These are phyloP conservation scores for Kregervanrija delftensis DNA, from an alignment of 805 yeast genomes.

Conservation along the genomic window DNA sequence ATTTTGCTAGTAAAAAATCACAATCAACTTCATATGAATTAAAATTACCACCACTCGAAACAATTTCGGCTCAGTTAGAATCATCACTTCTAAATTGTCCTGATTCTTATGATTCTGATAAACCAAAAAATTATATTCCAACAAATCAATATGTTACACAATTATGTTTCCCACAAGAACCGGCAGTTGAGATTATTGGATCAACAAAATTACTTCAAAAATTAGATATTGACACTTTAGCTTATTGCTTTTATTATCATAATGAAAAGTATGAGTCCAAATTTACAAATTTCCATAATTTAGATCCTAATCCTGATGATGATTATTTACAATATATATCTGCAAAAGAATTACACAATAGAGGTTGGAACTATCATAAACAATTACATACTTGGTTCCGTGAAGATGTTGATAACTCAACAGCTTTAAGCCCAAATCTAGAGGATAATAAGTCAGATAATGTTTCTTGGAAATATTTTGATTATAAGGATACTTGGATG, in stretches of 20 bases:
- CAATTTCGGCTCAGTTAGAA: constrained; percentile 57
- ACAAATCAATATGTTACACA: constrained; percentile 84
- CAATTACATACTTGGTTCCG: constrained; percentile 77
- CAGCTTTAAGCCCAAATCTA: constrained; percentile 10
- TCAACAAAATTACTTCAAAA: constrained; percentile 56
- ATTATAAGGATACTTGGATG: constrained; percentile 47
- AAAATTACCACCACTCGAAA: constrained; percentile 47
- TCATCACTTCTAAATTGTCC: constrained; percentile 84
- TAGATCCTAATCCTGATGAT: constrained; percentile 27
- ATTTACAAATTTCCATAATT: constrained; percentile 17
- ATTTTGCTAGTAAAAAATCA: constrained; percentile 9
- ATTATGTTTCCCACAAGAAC: constrained; percentile 83
- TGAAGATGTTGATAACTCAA: constrained; percentile 43
- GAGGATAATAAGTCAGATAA: constrained; percentile 3
- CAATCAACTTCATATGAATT: constrained; percentile 26
- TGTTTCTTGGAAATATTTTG: constrained; percentile 68
- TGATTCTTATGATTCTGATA: constrained; percentile 85
- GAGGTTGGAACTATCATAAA: constrained; percentile 79
- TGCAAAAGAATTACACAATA: constrained; percentile 67
- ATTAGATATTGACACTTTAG: constrained; percentile 80
- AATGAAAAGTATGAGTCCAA: constrained; percentile 24
- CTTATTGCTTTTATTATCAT: constrained; percentile 86
- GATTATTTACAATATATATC: constrained; percentile 68
- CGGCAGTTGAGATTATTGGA: constrained; percentile 58
- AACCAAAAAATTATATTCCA: constrained; percentile 68